Evolutionary conservation across 306 rosid species (phyloP).

Genomic region (Mimosa pudica): DNA sequence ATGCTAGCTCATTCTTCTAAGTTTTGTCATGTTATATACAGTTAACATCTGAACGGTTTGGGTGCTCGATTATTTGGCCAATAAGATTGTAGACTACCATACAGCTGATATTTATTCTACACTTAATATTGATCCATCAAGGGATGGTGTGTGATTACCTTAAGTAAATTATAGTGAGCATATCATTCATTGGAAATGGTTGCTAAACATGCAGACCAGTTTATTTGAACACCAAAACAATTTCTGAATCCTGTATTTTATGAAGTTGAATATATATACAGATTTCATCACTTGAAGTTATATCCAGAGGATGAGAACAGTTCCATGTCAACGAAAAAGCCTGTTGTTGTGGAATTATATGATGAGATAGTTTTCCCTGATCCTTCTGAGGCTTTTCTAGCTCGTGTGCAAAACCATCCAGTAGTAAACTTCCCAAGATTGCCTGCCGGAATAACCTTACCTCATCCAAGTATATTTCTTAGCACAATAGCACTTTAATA

Average conservation of each 20-base stretch:
- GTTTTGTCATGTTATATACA: slow-evolving; percentile 1
- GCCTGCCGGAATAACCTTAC: slow-evolving; percentile 62
- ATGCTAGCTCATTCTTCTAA: slow-evolving; percentile 16
- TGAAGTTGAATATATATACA: slow-evolving; percentile 55
- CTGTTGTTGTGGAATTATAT: slow-evolving; percentile 68
- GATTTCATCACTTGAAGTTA: slow-evolving; percentile 84
- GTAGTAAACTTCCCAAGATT: slow-evolving; percentile 60
- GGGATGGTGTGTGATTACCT: background rate
- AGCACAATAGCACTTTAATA: slow-evolving; percentile 9
- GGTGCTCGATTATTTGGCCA: slow-evolving; percentile 20
- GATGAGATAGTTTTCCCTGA: slow-evolving; percentile 80
- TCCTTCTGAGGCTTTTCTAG: slow-evolving; percentile 68
- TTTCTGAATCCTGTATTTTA: slow-evolving; percentile 47
- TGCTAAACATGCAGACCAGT: slow-evolving; percentile 17
- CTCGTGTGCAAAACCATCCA: slow-evolving; percentile 64
- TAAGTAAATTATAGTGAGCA: background rate
- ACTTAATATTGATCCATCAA: background rate
- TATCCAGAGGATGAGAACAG: slow-evolving; percentile 79
- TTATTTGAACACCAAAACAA: slow-evolving; percentile 23
- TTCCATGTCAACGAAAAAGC: slow-evolving; percentile 77
- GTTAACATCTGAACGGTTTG: slow-evolving; percentile 18
- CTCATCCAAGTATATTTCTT: slow-evolving; percentile 60
- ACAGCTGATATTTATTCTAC: slow-evolving; percentile 3
- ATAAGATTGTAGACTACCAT: background rate
- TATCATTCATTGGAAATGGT: background rate